phyloP scores from a whole-genome alignment of 2,329 filamentous ascomycete species.

The Botrytis hyacinthi region DNA sequence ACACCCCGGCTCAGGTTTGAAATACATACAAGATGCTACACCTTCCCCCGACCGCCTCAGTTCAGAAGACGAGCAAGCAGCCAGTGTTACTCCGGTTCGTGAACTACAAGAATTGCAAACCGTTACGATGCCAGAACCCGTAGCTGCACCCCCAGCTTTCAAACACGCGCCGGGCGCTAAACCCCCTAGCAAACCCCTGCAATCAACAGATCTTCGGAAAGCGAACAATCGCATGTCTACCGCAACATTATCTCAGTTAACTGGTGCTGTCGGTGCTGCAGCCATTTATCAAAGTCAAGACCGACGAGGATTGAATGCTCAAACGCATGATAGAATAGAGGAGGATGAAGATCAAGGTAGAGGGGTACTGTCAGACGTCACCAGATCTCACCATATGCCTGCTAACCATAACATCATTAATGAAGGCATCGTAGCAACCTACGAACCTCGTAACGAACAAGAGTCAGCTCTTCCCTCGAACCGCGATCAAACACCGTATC shows the following conservation, averaged over 20 bases:
- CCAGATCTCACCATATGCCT: slow-evolving; percentile 37
- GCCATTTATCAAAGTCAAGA: slow-evolving; percentile 41
- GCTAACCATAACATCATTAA: slow-evolving; percentile 38
- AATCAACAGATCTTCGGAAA: slow-evolving; percentile 73
- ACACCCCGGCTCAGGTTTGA: slow-evolving; percentile 39
- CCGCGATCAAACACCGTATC: slow-evolving; percentile 24
- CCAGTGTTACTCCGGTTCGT: slow-evolving; percentile 44
- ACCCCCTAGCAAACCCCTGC: slow-evolving; percentile 67
- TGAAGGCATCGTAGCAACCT: slow-evolving; percentile 40
- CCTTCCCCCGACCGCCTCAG: slow-evolving; percentile 53
- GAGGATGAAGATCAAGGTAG: slow-evolving; percentile 40
- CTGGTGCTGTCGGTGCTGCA: slow-evolving; percentile 59
- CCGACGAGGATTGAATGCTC: slow-evolving; percentile 27
- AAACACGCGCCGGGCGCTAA: slow-evolving; percentile 69
- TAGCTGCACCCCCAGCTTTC: slow-evolving; percentile 76
- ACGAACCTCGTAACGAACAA: slow-evolving; percentile 24
- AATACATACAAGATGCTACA: slow-evolving; percentile 46
- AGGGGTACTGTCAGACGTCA: slow-evolving; percentile 42
- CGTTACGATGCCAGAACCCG: slow-evolving; percentile 64
- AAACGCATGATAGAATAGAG: slow-evolving; percentile 30
- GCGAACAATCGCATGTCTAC: slow-evolving; percentile 82
- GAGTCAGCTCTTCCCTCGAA: slow-evolving; percentile 18
- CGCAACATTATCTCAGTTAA: slow-evolving; percentile 77
- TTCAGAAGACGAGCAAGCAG: slow-evolving; percentile 54
- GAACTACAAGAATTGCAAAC: slow-evolving; percentile 57